Base-by-base conservation (phyloP, 176 grass and related monocot genomes). In the Oryza australiensis region DNA sequence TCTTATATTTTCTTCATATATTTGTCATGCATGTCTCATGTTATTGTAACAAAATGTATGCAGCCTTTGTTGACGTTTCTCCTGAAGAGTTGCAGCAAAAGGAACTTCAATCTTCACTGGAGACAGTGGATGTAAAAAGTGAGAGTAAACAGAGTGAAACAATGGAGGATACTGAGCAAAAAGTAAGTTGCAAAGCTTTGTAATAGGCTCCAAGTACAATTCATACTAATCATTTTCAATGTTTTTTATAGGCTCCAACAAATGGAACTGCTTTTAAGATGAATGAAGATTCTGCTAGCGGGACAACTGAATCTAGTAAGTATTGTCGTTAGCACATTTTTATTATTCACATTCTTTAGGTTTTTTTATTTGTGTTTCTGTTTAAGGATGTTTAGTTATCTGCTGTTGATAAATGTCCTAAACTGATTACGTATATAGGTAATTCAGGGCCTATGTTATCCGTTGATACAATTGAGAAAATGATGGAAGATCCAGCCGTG, bases 401-500 rank as follows among this genome's bases (percentile, higher is more conserved):
- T 72, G 48, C 14, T 68, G 27, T 49, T 26, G 49, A 71, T 73
- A 27, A 71, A 53, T 89, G 42, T 38, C 20, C 3, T 55, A 41
- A 75, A 74, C 71, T 87, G 45, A 82, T 86, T 70, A 16, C 70
- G 23, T 53, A 26, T 79, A 62, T 80, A 98, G 88, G 82, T 85
- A 64, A 78, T 16, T 76, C 88, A 8, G 86, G 85, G 73, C 82
- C 92, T 80, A 84, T 83, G 82, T 75, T 99, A 41, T 95, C 96
- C 15, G 62, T 99, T 74, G 96, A 99, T 14, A 88, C 92, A 88
- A 85, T 99, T 37, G 93, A 99, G 69, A 99, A 95, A 89, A 99
- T 99, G 96, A 94, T 99, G 96, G 96, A 99, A 90, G 96, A 99
- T 86, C 96, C 96, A 72, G 67, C 88, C 28, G 89, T 99, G 73